phyloP scores from a whole-genome alignment of 345 rosid genomes.

The Salix udensis region DNA sequence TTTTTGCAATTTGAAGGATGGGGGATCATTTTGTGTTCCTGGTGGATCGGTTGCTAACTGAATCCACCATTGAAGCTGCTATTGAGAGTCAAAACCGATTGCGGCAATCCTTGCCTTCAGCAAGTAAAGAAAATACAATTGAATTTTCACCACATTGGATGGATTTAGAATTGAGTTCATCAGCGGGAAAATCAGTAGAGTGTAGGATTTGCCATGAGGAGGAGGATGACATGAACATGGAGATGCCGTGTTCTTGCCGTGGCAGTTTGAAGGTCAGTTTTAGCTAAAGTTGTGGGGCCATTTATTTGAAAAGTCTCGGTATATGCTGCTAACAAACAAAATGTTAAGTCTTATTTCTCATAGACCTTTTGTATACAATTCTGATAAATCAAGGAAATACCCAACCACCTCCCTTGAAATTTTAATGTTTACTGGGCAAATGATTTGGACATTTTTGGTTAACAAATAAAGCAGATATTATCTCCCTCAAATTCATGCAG shows the following conservation, averaged over 20 bases:
- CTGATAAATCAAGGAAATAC: background rate
- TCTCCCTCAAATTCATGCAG: background rate
- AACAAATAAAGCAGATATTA: background rate
- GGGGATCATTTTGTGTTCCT: conserved; percentile 70
- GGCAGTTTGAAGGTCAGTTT: conserved; percentile 80
- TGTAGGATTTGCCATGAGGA: conserved; percentile 96
- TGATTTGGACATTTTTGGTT: background rate
- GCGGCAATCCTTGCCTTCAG: conserved; percentile 15
- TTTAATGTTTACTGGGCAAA: background rate
- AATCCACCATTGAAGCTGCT: conserved; percentile 46
- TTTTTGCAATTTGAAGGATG: conserved; percentile 42
- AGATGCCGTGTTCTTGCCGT: conserved; percentile 72
- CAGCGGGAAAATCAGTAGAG: conserved; percentile 39
- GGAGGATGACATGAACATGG: conserved; percentile 68
- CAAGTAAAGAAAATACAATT: conserved; percentile 17
- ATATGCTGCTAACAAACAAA: background rate
- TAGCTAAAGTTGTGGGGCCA: background rate
- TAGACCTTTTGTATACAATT: background rate
- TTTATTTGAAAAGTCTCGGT: conserved; percentile 1
- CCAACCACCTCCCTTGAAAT: background rate
- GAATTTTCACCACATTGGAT: conserved; percentile 27
- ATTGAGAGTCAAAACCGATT: conserved; percentile 22
- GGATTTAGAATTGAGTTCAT: conserved; percentile 34
- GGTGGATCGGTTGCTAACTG: conserved; percentile 50
- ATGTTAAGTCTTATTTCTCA: background rate